Evolutionary conservation across 345 rosid genomes (phyloP), one percentile per base, ranked within the genome.

Genomic region (Triadica sebifera): DNA sequence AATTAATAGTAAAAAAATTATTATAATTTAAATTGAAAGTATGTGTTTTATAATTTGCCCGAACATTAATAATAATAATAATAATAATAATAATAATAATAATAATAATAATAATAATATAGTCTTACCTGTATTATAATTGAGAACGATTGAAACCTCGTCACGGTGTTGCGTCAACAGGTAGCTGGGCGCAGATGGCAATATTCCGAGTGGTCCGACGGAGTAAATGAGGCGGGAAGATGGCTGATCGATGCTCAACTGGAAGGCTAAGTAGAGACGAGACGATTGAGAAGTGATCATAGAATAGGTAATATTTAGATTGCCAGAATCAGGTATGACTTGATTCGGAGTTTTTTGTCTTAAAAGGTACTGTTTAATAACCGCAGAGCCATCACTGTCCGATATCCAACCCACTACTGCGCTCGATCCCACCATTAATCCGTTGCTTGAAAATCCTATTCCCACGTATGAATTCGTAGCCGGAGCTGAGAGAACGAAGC

Each of bases 321-420:
- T 84, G 45, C 95, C 97, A 66, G 84, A 85, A 73, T 90, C 90
- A 47, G 86, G 82, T 1, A 65, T 25, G 16, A 94, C 97, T 65
- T 76, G 75, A 11, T 11, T 29, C 0, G 94, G 75, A 0, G 67
- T 60, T 67, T 72, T 67, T 3, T 86, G 97, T 2, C 83, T 77
- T 5, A 94, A 86, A 12, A 69, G 72, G 22, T 92, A 94, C 74
- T 55, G 90, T 77, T 90, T 88, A 2, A 80, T 76, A 1, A 4
- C 45, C 8, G 81, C 72, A 2, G 16, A 13, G 6, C 86, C 85
- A 50, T 65, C 79, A 0, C 29, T 15, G 0, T 78, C 5, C 10
- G 94, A 80, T 37, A 89, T 4, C 97, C 96, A 93, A 7, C 96
- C 98, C 7, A 90, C 96, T 72, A 92, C 56, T 0, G 98, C 96